Evolutionary conservation across 768 basidiomycete species (phyloP).

Genomic region (Boletus edulis): DNA sequence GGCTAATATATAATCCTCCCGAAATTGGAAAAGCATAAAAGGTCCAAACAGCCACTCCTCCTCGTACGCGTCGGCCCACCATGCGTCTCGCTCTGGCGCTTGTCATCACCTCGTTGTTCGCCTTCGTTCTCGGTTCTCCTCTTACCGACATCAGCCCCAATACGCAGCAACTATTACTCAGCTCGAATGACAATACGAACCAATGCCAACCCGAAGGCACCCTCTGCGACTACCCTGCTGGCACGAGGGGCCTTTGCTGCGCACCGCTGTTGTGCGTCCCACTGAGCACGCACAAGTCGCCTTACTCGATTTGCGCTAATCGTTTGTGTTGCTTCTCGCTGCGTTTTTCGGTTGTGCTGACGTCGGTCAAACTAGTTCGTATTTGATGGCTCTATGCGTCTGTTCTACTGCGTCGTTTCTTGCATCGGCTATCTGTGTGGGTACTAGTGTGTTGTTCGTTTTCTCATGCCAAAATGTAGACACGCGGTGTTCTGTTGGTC

Average conservation of each 20-base stretch:
- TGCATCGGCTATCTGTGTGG: background rate
- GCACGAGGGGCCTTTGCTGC: conserved; percentile 13
- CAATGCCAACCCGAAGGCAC: background rate
- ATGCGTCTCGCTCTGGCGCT: conserved; percentile 9
- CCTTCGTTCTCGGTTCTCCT: conserved; percentile 3
- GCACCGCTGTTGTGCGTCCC: conserved; percentile 8
- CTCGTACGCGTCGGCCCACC: background rate
- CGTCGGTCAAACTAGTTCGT: background rate
- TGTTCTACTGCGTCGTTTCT: background rate
- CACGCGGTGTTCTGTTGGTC: background rate
- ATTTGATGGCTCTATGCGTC: background rate
- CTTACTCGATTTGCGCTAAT: conserved; percentile 12
- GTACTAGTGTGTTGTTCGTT: background rate
- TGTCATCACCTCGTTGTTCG: background rate
- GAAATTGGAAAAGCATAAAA: conserved; percentile 3
- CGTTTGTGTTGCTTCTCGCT: background rate
- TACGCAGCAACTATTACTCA: conserved; percentile 2
- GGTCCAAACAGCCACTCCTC: too few relatives aligned
- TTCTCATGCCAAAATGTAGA: background rate
- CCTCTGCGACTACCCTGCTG: conserved; percentile 13
- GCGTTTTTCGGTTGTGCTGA: background rate
- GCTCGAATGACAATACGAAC: background rate
- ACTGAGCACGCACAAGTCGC: background rate
- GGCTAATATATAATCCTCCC: background rate
- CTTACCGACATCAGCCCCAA: background rate